Conservation (phyloP, 78 protist species). For the Bigelowiella natans region DNA sequence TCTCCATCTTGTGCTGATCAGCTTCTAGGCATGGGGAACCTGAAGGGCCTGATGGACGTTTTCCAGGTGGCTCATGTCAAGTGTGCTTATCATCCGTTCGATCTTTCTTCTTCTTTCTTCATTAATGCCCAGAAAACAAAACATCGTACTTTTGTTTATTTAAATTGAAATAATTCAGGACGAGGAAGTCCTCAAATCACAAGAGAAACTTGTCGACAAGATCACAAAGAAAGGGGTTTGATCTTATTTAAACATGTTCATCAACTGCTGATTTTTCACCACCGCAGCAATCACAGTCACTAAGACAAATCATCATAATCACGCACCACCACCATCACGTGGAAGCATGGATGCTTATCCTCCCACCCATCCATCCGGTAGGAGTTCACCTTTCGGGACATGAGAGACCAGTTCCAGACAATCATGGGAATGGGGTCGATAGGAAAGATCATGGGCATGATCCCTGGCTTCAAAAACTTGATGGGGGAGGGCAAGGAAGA, state of each 20-base stretch:
- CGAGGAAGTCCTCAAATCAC: not conserved
- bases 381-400: constrained; percentile 78
- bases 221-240: not conserved
- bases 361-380: too few relatives aligned
- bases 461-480: not conserved
- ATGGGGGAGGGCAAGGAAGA: not conserved
- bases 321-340: too few relatives aligned
- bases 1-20: too few relatives aligned
- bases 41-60: constrained; percentile 14
- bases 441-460: constrained; percentile 24
- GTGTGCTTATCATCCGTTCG: too few relatives aligned
- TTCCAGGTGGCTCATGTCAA: not conserved
- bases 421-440: constrained; percentile 77
- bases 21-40: constrained; percentile 8
- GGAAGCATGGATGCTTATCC: too few relatives aligned
- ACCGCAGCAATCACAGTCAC: too few relatives aligned
- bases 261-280: too few relatives aligned
- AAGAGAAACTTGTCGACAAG: not conserved
- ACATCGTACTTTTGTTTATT: too few relatives aligned
- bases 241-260: too few relatives aligned
- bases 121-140: too few relatives aligned
- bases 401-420: constrained; percentile 83
- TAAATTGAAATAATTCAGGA: not conserved
- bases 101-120: too few relatives aligned
- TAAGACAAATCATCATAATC: too few relatives aligned